Conservation (phyloP, 805 yeast species). For the Komagataella kurtzmanii region DNA sequence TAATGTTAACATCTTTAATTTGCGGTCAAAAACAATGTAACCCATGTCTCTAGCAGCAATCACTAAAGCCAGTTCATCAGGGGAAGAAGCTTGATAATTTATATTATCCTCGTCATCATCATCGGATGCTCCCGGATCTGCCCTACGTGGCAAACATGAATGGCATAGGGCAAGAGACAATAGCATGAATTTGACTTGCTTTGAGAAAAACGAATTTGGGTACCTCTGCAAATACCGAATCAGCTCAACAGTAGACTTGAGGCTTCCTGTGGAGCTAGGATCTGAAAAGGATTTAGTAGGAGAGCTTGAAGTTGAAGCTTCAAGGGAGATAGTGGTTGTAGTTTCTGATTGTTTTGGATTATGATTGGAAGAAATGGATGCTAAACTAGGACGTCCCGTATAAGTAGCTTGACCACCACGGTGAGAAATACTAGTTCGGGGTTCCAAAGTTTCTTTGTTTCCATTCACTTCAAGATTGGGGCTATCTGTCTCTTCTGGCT, state of each 20-base stretch:
- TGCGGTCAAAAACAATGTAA: slow-evolving; percentile 63
- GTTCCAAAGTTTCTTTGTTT: slow-evolving; percentile 10
- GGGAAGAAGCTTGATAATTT: slow-evolving; percentile 87
- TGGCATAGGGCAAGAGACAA: slow-evolving; percentile 80
- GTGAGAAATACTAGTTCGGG: slow-evolving; percentile 7
- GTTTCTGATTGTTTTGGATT: not conserved
- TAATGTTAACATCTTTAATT: slow-evolving; percentile 43
- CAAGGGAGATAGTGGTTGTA: not conserved
- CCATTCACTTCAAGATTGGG: not conserved
- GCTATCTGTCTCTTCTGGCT: slow-evolving; percentile 2
- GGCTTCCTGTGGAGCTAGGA: slow-evolving; percentile 14
- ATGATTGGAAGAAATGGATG: not conserved
- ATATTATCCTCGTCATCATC: slow-evolving; percentile 32
- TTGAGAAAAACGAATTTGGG: slow-evolving; percentile 60
- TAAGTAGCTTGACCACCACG: not conserved
- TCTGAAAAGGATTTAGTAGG: not conserved
- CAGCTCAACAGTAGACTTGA: slow-evolving; percentile 51
- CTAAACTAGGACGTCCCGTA: not conserved
- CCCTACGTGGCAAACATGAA: slow-evolving; percentile 67
- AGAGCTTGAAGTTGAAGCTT: not conserved
- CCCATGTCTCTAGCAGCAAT: slow-evolving; percentile 95
- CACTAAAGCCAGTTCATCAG: slow-evolving; percentile 90
- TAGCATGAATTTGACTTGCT: slow-evolving; percentile 66
- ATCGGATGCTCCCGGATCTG: slow-evolving; percentile 2
- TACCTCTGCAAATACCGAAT: slow-evolving; percentile 55